Conservation (phyloP, 176 grass and related monocot species). For the Hordeum vulgare region DNA sequence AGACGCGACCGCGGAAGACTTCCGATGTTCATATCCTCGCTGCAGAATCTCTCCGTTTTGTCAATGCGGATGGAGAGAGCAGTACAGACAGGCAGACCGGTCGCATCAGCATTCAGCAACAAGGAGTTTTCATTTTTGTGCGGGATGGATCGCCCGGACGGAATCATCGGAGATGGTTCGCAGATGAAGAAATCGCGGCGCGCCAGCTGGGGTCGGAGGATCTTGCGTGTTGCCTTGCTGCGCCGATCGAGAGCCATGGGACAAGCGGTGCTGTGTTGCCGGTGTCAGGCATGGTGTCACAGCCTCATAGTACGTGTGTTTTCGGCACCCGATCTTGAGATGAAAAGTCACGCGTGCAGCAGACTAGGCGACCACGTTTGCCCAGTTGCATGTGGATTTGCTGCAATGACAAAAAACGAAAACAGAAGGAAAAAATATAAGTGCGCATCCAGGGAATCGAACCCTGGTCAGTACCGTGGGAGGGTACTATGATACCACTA, state of each 20-base stretch:
- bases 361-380: no score
- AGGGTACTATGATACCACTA: slow-evolving; percentile 99
- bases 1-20: neutral
- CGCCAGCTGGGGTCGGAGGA: neutral
- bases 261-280: neutral
- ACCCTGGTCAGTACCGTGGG: slow-evolving; percentile 99
- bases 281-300: neutral
- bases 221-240: neutral
- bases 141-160: no score
- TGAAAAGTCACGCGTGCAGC: no score
- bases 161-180: neutral
- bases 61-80: neutral
- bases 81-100: neutral
- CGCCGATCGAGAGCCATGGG: neutral
- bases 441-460: slow-evolving; percentile 95
- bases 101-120: neutral
- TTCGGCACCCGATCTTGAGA: no score
- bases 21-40: no score
- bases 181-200: neutral
- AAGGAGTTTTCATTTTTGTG: no score
- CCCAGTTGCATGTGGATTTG: no score
- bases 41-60: neutral
- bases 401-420: no score
- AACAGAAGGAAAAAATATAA: no score
- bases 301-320: no score